Evolutionary conservation across 1,139 yeast genomes (phyloP).

Genomic region (Hansenula sp.): DNA sequence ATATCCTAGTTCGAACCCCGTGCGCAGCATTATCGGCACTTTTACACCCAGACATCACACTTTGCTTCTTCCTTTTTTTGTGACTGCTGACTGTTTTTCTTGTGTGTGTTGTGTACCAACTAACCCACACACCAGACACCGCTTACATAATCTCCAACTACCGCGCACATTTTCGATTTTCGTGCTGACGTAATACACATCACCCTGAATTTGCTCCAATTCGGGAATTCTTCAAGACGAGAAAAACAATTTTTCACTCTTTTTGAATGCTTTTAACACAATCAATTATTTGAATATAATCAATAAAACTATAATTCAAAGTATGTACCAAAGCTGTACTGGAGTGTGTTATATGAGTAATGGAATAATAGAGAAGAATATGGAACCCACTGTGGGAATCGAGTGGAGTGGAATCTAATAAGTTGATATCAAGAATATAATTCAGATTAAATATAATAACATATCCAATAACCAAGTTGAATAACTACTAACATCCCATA

Average conservation of each 20-base stretch:
- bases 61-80: not conserved
- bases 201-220: too few relatives aligned
- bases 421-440: not conserved
- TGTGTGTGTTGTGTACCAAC: too few relatives aligned
- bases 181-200: too few relatives aligned
- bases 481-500: conserved; percentile 22
- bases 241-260: conserved; percentile 5
- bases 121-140: too few relatives aligned
- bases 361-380: not conserved
- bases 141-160: too few relatives aligned
- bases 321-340: conserved; percentile 6
- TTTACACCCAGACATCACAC: not conserved
- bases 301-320: conserved; percentile 7
- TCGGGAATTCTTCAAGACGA: not conserved
- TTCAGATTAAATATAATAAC: not conserved
- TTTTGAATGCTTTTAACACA: not conserved
- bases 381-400: too few relatives aligned
- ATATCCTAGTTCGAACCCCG: too few relatives aligned
- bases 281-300: not conserved
- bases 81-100: not conserved
- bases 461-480: too few relatives aligned
- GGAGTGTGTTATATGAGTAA: not conserved
- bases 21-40: not conserved
- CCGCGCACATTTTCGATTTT: too few relatives aligned
- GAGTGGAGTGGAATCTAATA: not conserved